These are phyloP conservation scores for Vachellia collinsii DNA, from an alignment of 306 rosid genomes.

Conservation along the genomic window DNA sequence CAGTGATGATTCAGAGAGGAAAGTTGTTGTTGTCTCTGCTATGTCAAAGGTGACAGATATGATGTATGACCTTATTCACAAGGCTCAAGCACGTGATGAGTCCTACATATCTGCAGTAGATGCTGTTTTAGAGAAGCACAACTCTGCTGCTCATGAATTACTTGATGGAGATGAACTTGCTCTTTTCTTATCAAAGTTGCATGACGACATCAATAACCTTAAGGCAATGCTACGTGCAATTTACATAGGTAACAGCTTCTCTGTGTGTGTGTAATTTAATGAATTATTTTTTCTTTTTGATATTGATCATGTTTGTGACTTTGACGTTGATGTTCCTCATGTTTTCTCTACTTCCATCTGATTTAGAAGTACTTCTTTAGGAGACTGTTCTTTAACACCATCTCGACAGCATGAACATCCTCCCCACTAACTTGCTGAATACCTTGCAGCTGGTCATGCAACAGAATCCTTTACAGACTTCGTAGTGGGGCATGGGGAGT, in stretches of 20 bases:
- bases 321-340: not conserved
- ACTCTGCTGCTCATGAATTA: slow-evolving; percentile 72
- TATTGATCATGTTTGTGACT: not conserved
- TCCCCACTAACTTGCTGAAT: slow-evolving; percentile 40
- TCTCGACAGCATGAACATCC: not conserved
- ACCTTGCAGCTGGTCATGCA: slow-evolving; percentile 94
- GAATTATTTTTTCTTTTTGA: slow-evolving; percentile 14
- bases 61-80: slow-evolving; percentile 89
- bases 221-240: slow-evolving; percentile 99
- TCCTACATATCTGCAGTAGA: slow-evolving; percentile 78
- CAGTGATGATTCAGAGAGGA: slow-evolving; percentile 80
- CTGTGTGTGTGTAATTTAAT: not conserved
- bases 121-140: slow-evolving; percentile 82
- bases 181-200: slow-evolving; percentile 72
- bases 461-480: slow-evolving; percentile 96
- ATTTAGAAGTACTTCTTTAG: not conserved
- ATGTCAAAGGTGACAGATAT: slow-evolving; percentile 97
- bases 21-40: slow-evolving; percentile 89
- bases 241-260: slow-evolving; percentile 66
- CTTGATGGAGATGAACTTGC: slow-evolving; percentile 82
- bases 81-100: slow-evolving; percentile 91
- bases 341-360: not conserved
- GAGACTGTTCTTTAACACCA: not conserved
- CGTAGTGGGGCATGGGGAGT: slow-evolving; percentile 98
- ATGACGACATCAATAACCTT: slow-evolving; percentile 71